Conservation (phyloP, 192 early-diverging fungal genomes). For the Pilaira anomala region DNA sequence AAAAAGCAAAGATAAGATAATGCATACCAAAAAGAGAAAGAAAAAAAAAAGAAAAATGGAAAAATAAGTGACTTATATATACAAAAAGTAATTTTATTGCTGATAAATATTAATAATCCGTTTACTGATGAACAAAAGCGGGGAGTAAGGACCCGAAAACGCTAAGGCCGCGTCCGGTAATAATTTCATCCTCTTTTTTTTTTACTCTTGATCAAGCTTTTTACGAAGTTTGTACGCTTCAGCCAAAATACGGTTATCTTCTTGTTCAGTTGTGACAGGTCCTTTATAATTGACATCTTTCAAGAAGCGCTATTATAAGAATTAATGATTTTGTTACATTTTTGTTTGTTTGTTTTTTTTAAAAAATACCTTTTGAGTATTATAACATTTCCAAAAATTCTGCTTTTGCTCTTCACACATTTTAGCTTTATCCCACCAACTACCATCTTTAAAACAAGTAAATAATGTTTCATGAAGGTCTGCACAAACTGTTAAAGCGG, state of each 20-base stretch:
- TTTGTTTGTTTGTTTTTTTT: neutral
- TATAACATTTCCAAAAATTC: slow-evolving; percentile 37
- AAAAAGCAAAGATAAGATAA: neutral
- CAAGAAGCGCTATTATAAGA: slow-evolving; percentile 13
- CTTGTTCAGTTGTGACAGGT: slow-evolving; percentile 18
- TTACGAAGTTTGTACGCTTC: slow-evolving; percentile 8
- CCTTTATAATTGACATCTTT: slow-evolving; percentile 26
- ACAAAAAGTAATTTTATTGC: too few species aligned
- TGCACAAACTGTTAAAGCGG: slow-evolving; percentile 31
- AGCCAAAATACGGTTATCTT: slow-evolving; percentile 9
- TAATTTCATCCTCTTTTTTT: neutral
- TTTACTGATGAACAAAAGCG: too few species aligned
- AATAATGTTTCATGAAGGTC: slow-evolving; percentile 33
- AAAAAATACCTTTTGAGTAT: slow-evolving; percentile 29
- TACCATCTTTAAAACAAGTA: slow-evolving; percentile 37
- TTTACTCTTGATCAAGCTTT: neutral
- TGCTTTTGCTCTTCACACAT: slow-evolving; percentile 41
- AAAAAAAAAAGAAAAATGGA: slow-evolving; percentile 9
- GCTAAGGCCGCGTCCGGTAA: too few species aligned
- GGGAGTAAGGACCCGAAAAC: neutral
- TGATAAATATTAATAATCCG: too few species aligned
- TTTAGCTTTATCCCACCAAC: slow-evolving; percentile 41
- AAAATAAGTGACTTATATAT: too few species aligned
- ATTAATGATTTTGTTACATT: neutral
- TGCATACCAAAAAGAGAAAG: slow-evolving; percentile 1